These are phyloP conservation scores for Camelina hispida DNA, from an alignment of 345 rosid species.

Conservation along the genomic window DNA sequence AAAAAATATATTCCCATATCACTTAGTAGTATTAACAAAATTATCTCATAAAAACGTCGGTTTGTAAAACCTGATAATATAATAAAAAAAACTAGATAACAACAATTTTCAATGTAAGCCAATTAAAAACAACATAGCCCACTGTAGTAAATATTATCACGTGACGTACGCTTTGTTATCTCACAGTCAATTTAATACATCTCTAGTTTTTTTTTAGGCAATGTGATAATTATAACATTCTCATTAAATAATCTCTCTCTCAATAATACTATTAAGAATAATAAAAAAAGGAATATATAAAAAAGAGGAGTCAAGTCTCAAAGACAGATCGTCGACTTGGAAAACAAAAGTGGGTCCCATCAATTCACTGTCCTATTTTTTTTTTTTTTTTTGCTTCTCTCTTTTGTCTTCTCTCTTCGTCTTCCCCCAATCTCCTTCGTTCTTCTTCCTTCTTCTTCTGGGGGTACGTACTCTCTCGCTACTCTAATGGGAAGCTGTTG, in stretches of 20 bases:
- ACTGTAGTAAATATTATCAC: slow-evolving; percentile 32
- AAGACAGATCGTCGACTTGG: slow-evolving; percentile 37
- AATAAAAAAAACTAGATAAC: background rate
- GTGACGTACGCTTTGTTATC: slow-evolving; percentile 6
- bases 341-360: slow-evolving; percentile 37
- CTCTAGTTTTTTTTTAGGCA: background rate
- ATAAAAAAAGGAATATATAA: background rate
- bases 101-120: background rate
- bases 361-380: slow-evolving; percentile 12
- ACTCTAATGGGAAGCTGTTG: slow-evolving; percentile 79
- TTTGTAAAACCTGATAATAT: background rate
- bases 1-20: slow-evolving; percentile 17
- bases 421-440: slow-evolving; percentile 24
- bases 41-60: slow-evolving; percentile 13
- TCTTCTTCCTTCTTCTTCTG: background rate
- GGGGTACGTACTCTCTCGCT: background rate
- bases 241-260: background rate
- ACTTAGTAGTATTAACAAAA: background rate
- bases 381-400: no score
- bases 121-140: background rate
- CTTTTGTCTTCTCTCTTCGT: no score
- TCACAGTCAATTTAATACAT: slow-evolving; percentile 19
- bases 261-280: background rate
- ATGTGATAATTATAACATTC: background rate
- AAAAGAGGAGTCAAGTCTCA: background rate